Percentiles rank a stretch among this genome's conserved stretches.
Conservation (phyloP, 2,329 filamentous ascomycete species). For the Penicillium aurantiogriseum region DNA sequence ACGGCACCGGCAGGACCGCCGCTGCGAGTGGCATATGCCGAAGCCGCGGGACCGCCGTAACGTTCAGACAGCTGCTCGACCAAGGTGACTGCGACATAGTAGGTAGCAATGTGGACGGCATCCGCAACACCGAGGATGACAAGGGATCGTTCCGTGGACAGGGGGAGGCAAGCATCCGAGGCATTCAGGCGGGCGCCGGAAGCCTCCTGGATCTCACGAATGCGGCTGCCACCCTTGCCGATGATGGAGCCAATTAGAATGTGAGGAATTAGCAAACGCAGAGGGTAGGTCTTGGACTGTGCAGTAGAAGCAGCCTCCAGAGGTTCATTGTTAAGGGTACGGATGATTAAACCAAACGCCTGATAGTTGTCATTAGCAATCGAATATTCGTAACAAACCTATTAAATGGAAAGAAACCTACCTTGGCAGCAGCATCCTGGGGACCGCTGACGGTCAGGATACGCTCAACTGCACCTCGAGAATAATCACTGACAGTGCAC, state of each 20-base stretch:
- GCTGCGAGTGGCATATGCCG: slow-evolving; percentile 94
- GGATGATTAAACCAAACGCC: slow-evolving; percentile 97
- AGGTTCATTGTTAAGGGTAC: slow-evolving; percentile 95
- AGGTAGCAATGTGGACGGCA: slow-evolving; percentile 97
- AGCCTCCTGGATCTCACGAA: slow-evolving; percentile 97
- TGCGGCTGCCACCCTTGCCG: slow-evolving; percentile 91
- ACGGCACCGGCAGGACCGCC: slow-evolving; percentile 91
- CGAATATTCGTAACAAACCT: not conserved
- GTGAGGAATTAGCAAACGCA: slow-evolving; percentile 91
- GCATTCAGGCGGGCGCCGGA: slow-evolving; percentile 95
- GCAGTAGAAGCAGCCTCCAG: slow-evolving; percentile 83
- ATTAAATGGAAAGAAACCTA: slow-evolving; percentile 43
- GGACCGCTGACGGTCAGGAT: slow-evolving; percentile 96
- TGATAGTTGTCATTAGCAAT: slow-evolving; percentile 38
- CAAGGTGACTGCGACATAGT: slow-evolving; percentile 97
- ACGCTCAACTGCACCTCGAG: slow-evolving; percentile 93
- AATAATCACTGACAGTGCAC: slow-evolving; percentile 98
- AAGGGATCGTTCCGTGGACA: slow-evolving; percentile 95
- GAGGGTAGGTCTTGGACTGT: slow-evolving; percentile 94
- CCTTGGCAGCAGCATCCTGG: slow-evolving; percentile 95
- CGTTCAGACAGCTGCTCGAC: slow-evolving; percentile 96
- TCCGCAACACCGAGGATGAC: slow-evolving; percentile 97
- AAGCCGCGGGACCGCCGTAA: slow-evolving; percentile 91
- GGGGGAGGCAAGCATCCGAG: slow-evolving; percentile 87
- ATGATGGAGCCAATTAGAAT: slow-evolving; percentile 98